phyloP scores from a whole-genome alignment of 257 asterid genomes.

The Salvia miltiorrhiza region DNA sequence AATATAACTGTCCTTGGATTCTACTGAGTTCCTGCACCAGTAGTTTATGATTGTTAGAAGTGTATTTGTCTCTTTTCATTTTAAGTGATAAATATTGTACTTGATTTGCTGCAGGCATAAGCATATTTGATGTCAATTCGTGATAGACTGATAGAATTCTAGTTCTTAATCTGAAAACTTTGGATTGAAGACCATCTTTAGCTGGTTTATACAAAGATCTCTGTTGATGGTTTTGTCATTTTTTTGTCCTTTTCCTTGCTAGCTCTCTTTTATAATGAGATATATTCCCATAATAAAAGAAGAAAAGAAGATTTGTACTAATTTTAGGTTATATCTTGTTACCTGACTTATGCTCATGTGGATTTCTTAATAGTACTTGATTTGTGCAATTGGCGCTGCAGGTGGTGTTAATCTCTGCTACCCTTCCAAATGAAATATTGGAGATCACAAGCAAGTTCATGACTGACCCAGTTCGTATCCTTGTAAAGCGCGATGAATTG shows the following conservation, averaged over 20 bases:
- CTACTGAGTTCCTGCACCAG: not conserved
- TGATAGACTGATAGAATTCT: not conserved
- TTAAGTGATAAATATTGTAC: not conserved
- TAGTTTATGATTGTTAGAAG: not conserved
- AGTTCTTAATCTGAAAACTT: not conserved
- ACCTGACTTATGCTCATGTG: not conserved
- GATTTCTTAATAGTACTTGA: slow-evolving; percentile 6
- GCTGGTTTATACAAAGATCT: not conserved
- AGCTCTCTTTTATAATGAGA: not conserved
- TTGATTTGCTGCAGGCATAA: not conserved
- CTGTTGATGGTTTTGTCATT: not conserved
- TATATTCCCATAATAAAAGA: not conserved
- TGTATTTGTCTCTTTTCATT: not conserved
- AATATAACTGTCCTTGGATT: not conserved
- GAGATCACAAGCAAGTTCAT: slow-evolving; percentile 97
- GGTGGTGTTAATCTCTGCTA: slow-evolving; percentile 95
- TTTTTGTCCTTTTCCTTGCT: not conserved
- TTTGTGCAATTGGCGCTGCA: slow-evolving; percentile 26
- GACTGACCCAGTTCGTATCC: slow-evolving; percentile 98
- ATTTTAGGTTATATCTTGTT: not conserved
- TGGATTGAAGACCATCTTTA: not conserved
- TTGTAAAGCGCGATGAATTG: slow-evolving; percentile 98
- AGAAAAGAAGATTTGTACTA: not conserved
- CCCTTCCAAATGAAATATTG: slow-evolving; percentile 95
- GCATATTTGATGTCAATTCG: not conserved